A percentile compares a stretch with the other conserved stretches of the same genome.
These are phyloP conservation scores for Blastobotrys chiropterorum DNA, from an alignment of 805 yeast genomes.

Conservation along the genomic window DNA sequence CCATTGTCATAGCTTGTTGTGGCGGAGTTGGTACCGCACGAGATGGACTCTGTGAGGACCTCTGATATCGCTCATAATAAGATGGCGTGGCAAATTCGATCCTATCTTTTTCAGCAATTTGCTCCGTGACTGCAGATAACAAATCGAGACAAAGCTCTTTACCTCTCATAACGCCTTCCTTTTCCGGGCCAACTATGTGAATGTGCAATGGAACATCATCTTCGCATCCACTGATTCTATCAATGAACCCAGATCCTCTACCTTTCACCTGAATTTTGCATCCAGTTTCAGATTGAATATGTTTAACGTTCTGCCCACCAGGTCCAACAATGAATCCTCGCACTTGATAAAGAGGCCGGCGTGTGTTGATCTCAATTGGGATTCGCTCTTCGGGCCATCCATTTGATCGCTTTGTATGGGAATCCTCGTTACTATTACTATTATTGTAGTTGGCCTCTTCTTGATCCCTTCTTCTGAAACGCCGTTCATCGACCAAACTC, in stretches of 20 bases:
- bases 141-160: conserved; percentile 25
- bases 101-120: conserved; percentile 7
- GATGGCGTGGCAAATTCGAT: background rate
- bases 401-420: conserved; percentile 3
- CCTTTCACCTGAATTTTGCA: conserved; percentile 32
- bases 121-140: conserved; percentile 23
- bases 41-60: background rate
- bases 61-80: background rate
- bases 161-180: conserved; percentile 22
- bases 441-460: conserved; percentile 9
- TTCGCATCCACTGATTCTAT: conserved; percentile 27
- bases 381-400: background rate
- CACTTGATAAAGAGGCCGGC: conserved; percentile 24
- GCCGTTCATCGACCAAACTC: conserved; percentile 24
- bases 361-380: background rate
- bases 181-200: conserved; percentile 24
- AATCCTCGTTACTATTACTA: conserved; percentile 3
- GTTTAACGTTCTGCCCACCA: conserved; percentile 33
- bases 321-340: conserved; percentile 32
- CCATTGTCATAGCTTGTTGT: background rate
- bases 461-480: conserved; percentile 20
- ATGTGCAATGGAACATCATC: conserved; percentile 29
- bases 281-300: conserved; percentile 30
- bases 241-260: conserved; percentile 31
- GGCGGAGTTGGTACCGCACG: background rate